These are phyloP conservation scores for Aspergillus steynii DNA, from an alignment of 495 filamentous ascomycete species.

Conservation along the genomic window DNA sequence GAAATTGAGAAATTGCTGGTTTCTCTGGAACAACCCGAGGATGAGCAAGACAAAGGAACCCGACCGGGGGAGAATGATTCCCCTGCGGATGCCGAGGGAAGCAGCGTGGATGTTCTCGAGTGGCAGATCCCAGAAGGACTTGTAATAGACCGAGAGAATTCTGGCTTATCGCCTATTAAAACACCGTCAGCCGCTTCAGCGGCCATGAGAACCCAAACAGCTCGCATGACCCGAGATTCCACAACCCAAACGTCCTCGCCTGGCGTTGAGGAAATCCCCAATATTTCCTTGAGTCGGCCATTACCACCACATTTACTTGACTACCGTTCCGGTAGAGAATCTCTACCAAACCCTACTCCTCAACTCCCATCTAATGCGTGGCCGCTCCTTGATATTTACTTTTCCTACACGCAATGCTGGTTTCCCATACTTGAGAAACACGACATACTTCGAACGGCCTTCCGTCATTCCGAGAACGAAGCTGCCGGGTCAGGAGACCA, in stretches of 20 bases:
- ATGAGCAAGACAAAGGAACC: slow-evolving; percentile 30
- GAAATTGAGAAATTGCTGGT: slow-evolving; percentile 55
- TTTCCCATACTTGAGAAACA: slow-evolving; percentile 73
- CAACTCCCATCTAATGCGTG: slow-evolving; percentile 48
- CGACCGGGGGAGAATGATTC: slow-evolving; percentile 32
- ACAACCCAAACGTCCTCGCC: slow-evolving; percentile 24
- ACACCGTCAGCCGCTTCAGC: slow-evolving; percentile 25
- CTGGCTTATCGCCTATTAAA: slow-evolving; percentile 34
- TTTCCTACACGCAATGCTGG: slow-evolving; percentile 73
- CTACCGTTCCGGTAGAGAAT: neutral
- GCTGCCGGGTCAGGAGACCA: slow-evolving; percentile 51
- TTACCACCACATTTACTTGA: slow-evolving; percentile 1
- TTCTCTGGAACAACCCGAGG: slow-evolving; percentile 43
- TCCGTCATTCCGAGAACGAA: slow-evolving; percentile 45
- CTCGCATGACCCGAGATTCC: slow-evolving; percentile 26
- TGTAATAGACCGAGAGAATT: slow-evolving; percentile 23
- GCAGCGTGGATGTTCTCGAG: slow-evolving; percentile 36
- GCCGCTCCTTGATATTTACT: slow-evolving; percentile 70
- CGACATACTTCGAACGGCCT: slow-evolving; percentile 54
- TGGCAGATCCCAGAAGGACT: slow-evolving; percentile 40
- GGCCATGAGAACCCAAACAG: slow-evolving; percentile 11
- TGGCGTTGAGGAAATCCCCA: neutral
- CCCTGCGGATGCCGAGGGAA: slow-evolving; percentile 36
- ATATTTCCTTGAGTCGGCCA: neutral
- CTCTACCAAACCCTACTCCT: slow-evolving; percentile 16